Percentiles rank a stretch among this genome's conserved stretches.
Evolutionary conservation across 2,329 filamentous ascomycete genomes (phyloP).

Genomic region (Cryphonectria parasitica): DNA sequence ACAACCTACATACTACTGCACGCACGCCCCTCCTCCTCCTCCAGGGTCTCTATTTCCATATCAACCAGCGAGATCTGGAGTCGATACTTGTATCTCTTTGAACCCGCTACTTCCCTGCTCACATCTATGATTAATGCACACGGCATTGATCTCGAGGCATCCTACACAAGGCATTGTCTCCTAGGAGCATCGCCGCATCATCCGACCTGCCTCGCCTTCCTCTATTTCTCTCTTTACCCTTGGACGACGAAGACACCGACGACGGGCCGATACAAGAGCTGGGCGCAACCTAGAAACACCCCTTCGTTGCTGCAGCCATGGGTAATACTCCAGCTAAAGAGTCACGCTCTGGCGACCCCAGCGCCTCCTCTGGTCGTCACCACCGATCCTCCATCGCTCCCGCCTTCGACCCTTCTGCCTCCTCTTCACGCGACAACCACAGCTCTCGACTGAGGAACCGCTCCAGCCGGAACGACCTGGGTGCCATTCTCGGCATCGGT

Average conservation of each 20-base stretch:
- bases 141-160: conserved; percentile 1
- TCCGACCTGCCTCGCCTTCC: neutral
- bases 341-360: conserved; percentile 36
- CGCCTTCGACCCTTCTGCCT: conserved; percentile 30
- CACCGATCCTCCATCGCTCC: conserved; percentile 31
- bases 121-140: conserved; percentile 4
- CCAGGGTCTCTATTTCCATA: neutral
- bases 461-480: conserved; percentile 50
- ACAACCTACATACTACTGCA: neutral
- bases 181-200: conserved; percentile 18
- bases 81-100: neutral
- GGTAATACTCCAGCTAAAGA: conserved; percentile 43
- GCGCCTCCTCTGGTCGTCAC: conserved; percentile 30
- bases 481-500: conserved; percentile 49
- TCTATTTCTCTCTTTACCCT: neutral
- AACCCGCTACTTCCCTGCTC: neutral
- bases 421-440: conserved; percentile 31
- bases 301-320: conserved; percentile 33
- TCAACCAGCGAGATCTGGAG: neutral
- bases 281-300: conserved; percentile 14
- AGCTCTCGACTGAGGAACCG: conserved; percentile 37
- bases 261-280: neutral
- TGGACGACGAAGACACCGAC: neutral
- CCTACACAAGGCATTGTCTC: conserved; percentile 18
- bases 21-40: neutral